Conservation (phyloP, 306 rosid genomes). For the Trichosanthes cucumerina region DNA sequence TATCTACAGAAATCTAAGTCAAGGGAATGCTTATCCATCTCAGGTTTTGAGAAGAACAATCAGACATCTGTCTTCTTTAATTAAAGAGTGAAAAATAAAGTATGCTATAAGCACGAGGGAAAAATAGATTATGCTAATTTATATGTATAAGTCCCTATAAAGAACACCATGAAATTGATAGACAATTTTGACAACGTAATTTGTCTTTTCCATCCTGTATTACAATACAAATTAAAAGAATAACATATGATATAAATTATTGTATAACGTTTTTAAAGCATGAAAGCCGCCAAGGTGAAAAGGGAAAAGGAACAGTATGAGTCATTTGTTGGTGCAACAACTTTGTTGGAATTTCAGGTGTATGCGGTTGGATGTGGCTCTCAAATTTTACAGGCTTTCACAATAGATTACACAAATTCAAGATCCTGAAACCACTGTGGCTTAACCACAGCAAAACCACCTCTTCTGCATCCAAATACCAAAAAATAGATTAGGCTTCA, state of each 20-base stretch:
- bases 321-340: not conserved
- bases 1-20: not conserved
- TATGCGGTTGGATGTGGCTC: not conserved
- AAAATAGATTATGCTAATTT: not conserved
- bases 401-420: not conserved
- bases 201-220: slow-evolving; percentile 12
- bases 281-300: not conserved
- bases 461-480: slow-evolving; percentile 43
- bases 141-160: not conserved
- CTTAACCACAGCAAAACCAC: slow-evolving; percentile 77
- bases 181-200: not conserved
- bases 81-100: not conserved
- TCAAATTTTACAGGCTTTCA: not conserved
- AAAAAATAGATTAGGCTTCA: not conserved
- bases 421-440: slow-evolving; percentile 6
- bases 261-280: not conserved
- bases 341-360: not conserved
- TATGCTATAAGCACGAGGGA: not conserved
- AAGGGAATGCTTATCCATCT: no score
- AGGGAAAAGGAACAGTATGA: not conserved
- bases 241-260: not conserved
- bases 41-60: no score
- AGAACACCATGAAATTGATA: not conserved
- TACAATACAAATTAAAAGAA: not conserved
- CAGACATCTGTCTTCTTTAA: not conserved